These are phyloP conservation scores for Parmelia sp. DNA, from an alignment of 495 filamentous ascomycete genomes.

Conservation along the genomic window DNA sequence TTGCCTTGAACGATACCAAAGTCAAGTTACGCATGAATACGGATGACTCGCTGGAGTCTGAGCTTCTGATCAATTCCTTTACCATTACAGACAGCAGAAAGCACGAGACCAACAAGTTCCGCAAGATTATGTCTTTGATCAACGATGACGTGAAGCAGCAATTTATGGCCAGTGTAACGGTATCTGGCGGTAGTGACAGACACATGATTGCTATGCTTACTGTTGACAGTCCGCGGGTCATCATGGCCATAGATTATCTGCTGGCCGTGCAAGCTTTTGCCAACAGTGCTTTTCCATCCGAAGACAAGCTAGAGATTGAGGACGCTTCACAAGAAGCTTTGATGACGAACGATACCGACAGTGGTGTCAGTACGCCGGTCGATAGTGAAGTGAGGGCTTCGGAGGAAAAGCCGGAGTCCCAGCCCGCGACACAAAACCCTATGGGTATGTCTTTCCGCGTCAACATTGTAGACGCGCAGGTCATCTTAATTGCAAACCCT, in stretches of 20 bases:
- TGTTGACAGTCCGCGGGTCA: constrained; percentile 91
- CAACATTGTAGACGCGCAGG: constrained; percentile 90
- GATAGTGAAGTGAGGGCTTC: constrained; percentile 26
- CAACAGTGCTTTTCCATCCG: constrained; percentile 57
- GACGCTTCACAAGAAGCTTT: constrained; percentile 51
- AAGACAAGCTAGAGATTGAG: constrained; percentile 50
- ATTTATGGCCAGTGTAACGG: constrained; percentile 94
- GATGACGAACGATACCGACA: constrained; percentile 56
- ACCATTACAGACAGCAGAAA: constrained; percentile 86
- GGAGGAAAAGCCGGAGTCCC: constrained; percentile 30
- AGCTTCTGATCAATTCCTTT: constrained; percentile 88
- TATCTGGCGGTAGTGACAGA: constrained; percentile 76
- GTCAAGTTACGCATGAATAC: constrained; percentile 93
- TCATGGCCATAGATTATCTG: constrained; percentile 90
- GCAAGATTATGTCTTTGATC: constrained; percentile 94
- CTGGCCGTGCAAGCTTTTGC: constrained; percentile 82
- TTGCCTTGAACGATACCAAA: constrained; percentile 85
- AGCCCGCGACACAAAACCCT: constrained; percentile 20
- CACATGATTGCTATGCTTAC: constrained; percentile 86
- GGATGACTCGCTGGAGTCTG: constrained; percentile 86
- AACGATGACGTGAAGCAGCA: constrained; percentile 89
- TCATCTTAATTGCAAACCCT: constrained; percentile 93
- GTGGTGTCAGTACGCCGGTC: constrained; percentile 25
- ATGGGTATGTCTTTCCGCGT: constrained; percentile 84
- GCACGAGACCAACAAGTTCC: constrained; percentile 85